A percentile compares a stretch with the other conserved stretches of the same genome.
Evolutionary conservation across 1,139 yeast genomes (phyloP).

Genomic region (Spathaspora sp.): DNA sequence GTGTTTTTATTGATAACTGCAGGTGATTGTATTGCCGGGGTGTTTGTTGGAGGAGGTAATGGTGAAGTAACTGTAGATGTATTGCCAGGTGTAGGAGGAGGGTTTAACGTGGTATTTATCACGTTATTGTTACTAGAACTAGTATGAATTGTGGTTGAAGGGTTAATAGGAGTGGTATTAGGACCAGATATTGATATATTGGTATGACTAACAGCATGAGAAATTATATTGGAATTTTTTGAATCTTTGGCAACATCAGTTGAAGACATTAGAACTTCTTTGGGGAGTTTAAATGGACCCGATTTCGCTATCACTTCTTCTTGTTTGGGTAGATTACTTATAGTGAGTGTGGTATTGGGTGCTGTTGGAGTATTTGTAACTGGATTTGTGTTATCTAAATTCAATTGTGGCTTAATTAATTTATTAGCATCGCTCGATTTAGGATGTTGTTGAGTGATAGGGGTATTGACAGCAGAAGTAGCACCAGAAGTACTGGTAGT

Average conservation of each 20-base stretch:
- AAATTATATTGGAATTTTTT: constrained; percentile 1
- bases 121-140: not conserved
- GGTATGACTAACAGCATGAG: not conserved
- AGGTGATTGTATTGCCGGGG: constrained; percentile 10
- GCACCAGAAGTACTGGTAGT: not conserved
- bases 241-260: constrained; percentile 1
- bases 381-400: not conserved
- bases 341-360: not conserved
- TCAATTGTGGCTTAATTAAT: constrained; percentile 1
- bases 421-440: not conserved
- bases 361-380: not conserved
- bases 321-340: not conserved
- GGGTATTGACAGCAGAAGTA: not conserved
- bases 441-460: not conserved
- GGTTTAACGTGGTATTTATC: constrained; percentile 1
- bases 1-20: constrained; percentile 28
- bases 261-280: constrained; percentile 6
- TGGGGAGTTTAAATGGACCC: constrained; percentile 8
- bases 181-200: not conserved
- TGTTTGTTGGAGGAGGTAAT: constrained; percentile 2
- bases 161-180: not conserved
- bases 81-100: not conserved
- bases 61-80: constrained; percentile 4
- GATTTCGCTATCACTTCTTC: not conserved
- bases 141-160: constrained; percentile 1